Base-by-base conservation (phyloP, 2,329 filamentous ascomycete genomes). In the Laburnicola sp. region DNA sequence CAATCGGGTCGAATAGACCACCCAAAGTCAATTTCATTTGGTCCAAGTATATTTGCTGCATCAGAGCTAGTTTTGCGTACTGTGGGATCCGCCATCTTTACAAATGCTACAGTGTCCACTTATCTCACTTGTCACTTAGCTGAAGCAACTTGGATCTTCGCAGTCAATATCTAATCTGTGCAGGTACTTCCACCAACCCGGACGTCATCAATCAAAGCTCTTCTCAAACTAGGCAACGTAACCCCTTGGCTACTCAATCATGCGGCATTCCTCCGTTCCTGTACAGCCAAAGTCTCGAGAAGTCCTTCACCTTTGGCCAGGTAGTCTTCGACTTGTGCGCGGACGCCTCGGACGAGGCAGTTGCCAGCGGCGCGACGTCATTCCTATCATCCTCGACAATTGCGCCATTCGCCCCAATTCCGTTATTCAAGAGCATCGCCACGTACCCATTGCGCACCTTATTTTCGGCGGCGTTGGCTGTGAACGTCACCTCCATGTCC, bases 401-500 rank as follows among this genome's bases (percentile, higher is more conserved):
- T 3, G 30, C 45, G 2, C 28, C 45, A 23, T 35, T 9, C 35
- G 11, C 6, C 22, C 7, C 40, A 2, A 27, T 21, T 21, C 31
- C 45, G 31, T 35, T 25, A 11, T 36, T 34, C 25, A 30, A 21
- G 16, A 52, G 22, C 27, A 23, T 36, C 10, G 36, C 50, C 16
- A 41, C 31, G 21, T 11, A 40, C 3, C 22, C 28, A 0, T 48
- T 16, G 16, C 42, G 30, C 3, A n/a, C 21, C 8, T 26, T 41
- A 3, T 39, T 25, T 25, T 41, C 35, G 6, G 21, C 40, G 11
- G 32, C 45, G 25, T 53, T 22, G 2, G 28, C 26, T 3, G 27
- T 26, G 27, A 54, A 22, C 2, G n/a, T 28, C 1, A 50, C 51
- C 6, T 78, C 71, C 59, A 81, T 83, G 48, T 85, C 78, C 82